These are phyloP conservation scores for Termitomyces sp. DNA, from an alignment of 768 basidiomycete genomes.

Conservation along the genomic window DNA sequence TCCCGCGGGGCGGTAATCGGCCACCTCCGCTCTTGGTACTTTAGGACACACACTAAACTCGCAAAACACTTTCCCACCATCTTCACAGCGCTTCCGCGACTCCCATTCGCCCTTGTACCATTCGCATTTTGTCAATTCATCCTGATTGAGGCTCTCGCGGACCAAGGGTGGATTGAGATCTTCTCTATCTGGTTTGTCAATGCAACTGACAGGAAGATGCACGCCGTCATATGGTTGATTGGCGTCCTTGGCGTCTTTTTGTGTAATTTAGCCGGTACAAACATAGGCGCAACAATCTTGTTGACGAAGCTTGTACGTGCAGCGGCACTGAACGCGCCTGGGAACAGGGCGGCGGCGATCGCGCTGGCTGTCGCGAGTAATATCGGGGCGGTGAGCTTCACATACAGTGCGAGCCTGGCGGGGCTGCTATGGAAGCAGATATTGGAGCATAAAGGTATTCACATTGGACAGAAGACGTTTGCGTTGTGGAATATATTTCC, in stretches of 20 bases:
- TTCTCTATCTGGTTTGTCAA: constrained; percentile 65
- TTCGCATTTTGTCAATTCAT: constrained; percentile 96
- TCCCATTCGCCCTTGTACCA: constrained; percentile 79
- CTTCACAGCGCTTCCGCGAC: constrained; percentile 53
- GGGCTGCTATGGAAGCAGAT: constrained; percentile 83
- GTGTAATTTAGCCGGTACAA: constrained; percentile 83
- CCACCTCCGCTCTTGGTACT: constrained; percentile 3
- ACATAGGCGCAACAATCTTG: constrained; percentile 89
- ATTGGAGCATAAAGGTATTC: constrained; percentile 65
- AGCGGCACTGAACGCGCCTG: constrained; percentile 28
- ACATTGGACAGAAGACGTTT: constrained; percentile 57
- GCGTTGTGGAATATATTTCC: constrained; percentile 68
- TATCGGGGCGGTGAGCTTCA: constrained; percentile 86
- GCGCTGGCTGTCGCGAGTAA: constrained; percentile 85
- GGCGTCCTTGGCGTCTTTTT: constrained; percentile 68
- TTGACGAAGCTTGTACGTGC: constrained; percentile 73
- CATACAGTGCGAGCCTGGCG: constrained; percentile 84
- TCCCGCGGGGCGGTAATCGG: constrained; percentile 3
- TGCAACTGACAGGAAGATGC: constrained; percentile 36
- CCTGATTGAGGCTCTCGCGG: constrained; percentile 76
- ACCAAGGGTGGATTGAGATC: constrained; percentile 83
- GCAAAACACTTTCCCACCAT: constrained; percentile 62
- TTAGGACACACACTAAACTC: constrained; percentile 11
- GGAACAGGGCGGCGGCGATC: constrained; percentile 53
- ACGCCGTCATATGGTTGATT: constrained; percentile 57